Evolutionary conservation across 202 grass and related monocot species (phyloP), one percentile per base, ranked within the genome.

Genomic region (Setaria viridis): DNA sequence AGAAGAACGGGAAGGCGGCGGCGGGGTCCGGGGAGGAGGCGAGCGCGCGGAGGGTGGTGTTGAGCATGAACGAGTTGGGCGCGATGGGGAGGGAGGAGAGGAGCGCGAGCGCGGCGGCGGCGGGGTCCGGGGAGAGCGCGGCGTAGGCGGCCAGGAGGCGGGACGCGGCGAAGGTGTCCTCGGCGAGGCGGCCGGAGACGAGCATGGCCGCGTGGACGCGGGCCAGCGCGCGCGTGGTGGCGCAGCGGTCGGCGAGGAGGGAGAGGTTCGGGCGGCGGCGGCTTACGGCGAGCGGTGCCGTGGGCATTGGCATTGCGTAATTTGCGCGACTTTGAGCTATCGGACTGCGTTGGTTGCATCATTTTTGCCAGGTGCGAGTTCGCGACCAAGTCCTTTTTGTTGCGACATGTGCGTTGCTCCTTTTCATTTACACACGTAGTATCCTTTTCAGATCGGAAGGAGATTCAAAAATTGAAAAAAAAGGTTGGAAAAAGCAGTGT

Each of bases 1-100:
- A 37, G 82, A 89, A 94, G 68, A 88, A 86, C 35, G 76, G 62
- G 64, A 94, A 49, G 8, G 89, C 78, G 43, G 80, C 68, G 78
- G 84, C 54, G 0, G 92, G 92, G 4, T 81, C 87, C 47, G 87
- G 64, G 63, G 84, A 87, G 43, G 63, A 79, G 34, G 87, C 85
- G 73, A 90, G 87, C 16, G 75, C 70, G 29, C 69, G 82, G 79
- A 94, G 66, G 25, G 86, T 74, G 41, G 87, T 92, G 87, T 92
- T 94, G 69, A 84, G 72, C 79, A 90, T 92, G 89, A 91, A 94
- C 14, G 87, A 80, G 87, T 91, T 94, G 20, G 87, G 87, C 2
- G 21, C 39, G 37, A 37, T 76, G 68, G 74, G 81, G 77, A 78
- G 81, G 73, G 59, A 81, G 32, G 70, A 63, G 81, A 94, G 89